These are phyloP conservation scores for Exophiala xenobiotica DNA, from an alignment of 2,329 filamentous ascomycete species.

Conservation along the genomic window DNA sequence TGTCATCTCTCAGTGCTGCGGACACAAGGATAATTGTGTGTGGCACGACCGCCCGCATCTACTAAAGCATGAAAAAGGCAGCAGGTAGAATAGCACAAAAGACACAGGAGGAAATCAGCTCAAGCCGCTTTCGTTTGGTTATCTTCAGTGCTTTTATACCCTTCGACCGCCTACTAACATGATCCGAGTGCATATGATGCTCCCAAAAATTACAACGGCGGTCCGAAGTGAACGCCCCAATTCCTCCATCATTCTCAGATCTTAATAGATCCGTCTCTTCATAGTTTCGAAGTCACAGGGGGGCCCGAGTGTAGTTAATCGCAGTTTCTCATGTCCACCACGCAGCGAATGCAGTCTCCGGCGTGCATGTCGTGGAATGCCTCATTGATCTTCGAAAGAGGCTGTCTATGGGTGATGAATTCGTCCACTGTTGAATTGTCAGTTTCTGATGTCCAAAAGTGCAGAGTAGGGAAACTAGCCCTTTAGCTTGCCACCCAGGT, in stretches of 20 bases:
- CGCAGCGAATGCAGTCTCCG: constrained; percentile 94
- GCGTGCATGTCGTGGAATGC: constrained; percentile 94
- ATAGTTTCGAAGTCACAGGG: not conserved
- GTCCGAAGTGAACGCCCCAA: not conserved
- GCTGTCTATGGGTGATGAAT: constrained; percentile 96
- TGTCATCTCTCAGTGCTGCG: too few relatives aligned
- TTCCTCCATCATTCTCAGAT: too few relatives aligned
- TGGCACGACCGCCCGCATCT: too few relatives aligned
- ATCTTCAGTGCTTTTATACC: constrained; percentile 1
- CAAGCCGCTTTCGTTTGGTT: not conserved
- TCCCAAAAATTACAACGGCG: not conserved
- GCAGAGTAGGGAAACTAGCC: constrained; percentile 47
- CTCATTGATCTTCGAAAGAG: constrained; percentile 76
- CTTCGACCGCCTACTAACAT: not conserved
- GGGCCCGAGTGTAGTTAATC: constrained; percentile 29
- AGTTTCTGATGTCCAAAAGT: not conserved
- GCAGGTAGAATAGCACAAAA: too few relatives aligned
- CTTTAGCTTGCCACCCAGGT: constrained; percentile 86
- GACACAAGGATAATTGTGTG: too few relatives aligned
- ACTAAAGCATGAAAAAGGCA: too few relatives aligned
- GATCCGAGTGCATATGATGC: not conserved
- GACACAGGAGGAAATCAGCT: too few relatives aligned
- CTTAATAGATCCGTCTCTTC: too few relatives aligned
- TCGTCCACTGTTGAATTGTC: constrained; percentile 60
- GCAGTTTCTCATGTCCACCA: constrained; percentile 66